Evolutionary conservation across 345 rosid genomes (phyloP).

Genomic region (Arabis alpina): DNA sequence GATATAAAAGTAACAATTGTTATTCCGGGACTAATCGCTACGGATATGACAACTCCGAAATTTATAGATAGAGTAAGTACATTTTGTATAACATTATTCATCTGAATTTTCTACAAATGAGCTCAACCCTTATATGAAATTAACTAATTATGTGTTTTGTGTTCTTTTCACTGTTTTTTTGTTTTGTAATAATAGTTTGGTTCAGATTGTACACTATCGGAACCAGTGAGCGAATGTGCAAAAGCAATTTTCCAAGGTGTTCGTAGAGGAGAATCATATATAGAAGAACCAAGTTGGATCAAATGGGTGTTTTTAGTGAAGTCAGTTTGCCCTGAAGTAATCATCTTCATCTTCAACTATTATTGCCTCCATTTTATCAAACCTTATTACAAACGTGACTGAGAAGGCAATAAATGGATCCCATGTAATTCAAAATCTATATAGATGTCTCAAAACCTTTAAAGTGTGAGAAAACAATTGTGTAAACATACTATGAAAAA

Average conservation of each 20-base stretch:
- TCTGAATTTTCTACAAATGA: too few relatives aligned
- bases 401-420: neutral
- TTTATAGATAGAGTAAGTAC: neutral
- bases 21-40: constrained; percentile 44
- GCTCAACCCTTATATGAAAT: neutral
- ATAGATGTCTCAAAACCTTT: too few relatives aligned
- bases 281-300: constrained; percentile 16
- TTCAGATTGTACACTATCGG: neutral
- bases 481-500: too few relatives aligned
- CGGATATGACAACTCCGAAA: constrained; percentile 29
- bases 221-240: constrained; percentile 9
- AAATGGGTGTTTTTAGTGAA: neutral
- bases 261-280: constrained; percentile 4
- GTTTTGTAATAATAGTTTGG: neutral
- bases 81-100: too few relatives aligned
- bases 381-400: neutral
- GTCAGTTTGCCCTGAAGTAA: constrained; percentile 8
- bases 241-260: constrained; percentile 4
- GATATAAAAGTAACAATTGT: constrained; percentile 53
- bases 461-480: too few relatives aligned
- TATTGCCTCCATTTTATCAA: neutral
- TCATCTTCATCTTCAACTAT: neutral
- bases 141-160: neutral
- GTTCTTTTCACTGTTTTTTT: too few relatives aligned
- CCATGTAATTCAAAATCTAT: too few relatives aligned